Evolutionary conservation across 2,329 filamentous ascomycete species (phyloP), one percentile per base, ranked within the genome.

Genomic region (Pseudopyricularia javanii): DNA sequence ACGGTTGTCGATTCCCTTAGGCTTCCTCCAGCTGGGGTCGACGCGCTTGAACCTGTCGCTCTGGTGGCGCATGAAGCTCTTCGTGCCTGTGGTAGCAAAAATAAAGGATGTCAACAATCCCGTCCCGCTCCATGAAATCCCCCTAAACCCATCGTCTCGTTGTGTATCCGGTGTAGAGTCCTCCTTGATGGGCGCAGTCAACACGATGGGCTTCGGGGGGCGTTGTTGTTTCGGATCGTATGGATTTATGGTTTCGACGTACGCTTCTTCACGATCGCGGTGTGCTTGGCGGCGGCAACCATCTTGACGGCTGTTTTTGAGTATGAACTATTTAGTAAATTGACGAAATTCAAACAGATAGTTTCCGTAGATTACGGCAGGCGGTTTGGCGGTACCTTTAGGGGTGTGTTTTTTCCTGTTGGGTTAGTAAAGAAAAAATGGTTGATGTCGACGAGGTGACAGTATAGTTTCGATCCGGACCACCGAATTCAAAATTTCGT

Each of bases 231-330:
- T 33, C n/a, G 30, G 20, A 5, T 30, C 47, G 47, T 14, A 17
- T 26, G 11, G 32, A 24, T 15, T 12, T 17, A 24, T n/a, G 47
- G 14, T 24, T 32, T 32, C 55, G 63, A 90, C 89, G 71, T 91
- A 95, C 90, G 90, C 90, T 98, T 98, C 89, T 98, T 98, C 72
- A 98, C 88, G 83, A 98, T 98, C 70, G 91, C 86, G 72, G 97
- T 84, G 78, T 97, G 93, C 83, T 95, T 94, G 88, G 94, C 95
- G 77, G 91, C 88, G 86, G 91, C 83, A 82, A 91, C 90, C 93
- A 97, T 97, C 91, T 91, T 69, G 32, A 24, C 32, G 49, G 34
- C 37, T 43, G 37, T n/a, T 20, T 20, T 20, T 43, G 8, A 43
- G 11, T 20, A 22, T 43, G 9, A 43, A 20, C n/a, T 20, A 3